These are phyloP conservation scores for Neobulgaria alba DNA, from an alignment of 2,329 filamentous ascomycete species.

Conservation along the genomic window DNA sequence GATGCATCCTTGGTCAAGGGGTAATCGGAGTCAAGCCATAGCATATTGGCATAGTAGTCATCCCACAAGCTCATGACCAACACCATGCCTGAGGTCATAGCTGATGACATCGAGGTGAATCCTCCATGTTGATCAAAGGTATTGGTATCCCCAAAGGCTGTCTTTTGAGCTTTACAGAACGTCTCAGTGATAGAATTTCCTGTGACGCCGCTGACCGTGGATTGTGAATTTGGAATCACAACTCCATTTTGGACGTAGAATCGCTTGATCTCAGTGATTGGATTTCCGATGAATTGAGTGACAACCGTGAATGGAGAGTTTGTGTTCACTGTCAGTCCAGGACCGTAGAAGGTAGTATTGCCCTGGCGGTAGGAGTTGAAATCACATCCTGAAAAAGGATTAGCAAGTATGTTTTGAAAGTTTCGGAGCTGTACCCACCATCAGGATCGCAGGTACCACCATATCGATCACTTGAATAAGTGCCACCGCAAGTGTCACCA, in stretches of 20 bases:
- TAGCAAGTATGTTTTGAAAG: no score
- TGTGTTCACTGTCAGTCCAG: constrained; percentile 43
- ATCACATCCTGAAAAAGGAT: no score
- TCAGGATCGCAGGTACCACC: constrained; percentile 48
- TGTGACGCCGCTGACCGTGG: constrained; percentile 33
- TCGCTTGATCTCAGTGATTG: constrained; percentile 44
- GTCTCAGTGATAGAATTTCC: constrained; percentile 43
- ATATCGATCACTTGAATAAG: constrained; percentile 28
- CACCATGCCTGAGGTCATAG: constrained; percentile 45
- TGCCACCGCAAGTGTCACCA: constrained; percentile 32
- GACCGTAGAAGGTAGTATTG: constrained; percentile 46
- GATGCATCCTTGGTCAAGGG: constrained; percentile 37
- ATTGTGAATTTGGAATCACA: constrained; percentile 37
- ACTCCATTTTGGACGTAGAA: constrained; percentile 48
- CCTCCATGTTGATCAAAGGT: constrained; percentile 47
- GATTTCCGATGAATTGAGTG: constrained; percentile 48
- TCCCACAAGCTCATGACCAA: constrained; percentile 48
- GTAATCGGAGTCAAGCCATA: constrained; percentile 44
- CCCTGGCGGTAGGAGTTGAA: constrained; percentile 54
- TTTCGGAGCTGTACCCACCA: no score
- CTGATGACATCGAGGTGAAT: constrained; percentile 43
- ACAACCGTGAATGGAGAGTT: constrained; percentile 45
- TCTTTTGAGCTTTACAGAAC: constrained; percentile 43
- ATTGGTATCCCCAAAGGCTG: constrained; percentile 33
- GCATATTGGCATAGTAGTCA: constrained; percentile 44